Evolutionary conservation across 495 filamentous ascomycete genomes (phyloP).

Genomic region (Hypoxylon perforatum): DNA sequence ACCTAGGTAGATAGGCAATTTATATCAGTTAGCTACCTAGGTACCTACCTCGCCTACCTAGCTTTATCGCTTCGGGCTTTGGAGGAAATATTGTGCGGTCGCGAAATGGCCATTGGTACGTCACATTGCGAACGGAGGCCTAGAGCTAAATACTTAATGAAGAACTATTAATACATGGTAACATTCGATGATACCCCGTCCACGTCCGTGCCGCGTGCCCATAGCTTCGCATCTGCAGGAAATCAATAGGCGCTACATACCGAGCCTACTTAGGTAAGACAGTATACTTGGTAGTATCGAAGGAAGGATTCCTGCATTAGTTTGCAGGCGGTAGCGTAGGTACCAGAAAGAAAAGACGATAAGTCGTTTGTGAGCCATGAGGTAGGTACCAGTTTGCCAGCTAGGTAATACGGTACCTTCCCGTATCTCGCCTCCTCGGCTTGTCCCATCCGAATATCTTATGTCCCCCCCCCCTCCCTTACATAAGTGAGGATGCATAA

Average conservation of each 20-base stretch:
- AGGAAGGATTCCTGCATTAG: constrained; percentile 10
- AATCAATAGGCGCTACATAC: background rate
- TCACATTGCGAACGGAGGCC: background rate
- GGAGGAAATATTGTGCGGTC: background rate
- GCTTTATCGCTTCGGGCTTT: no score
- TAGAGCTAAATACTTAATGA: background rate
- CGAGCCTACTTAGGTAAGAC: constrained; percentile 1
- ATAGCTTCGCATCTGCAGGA: background rate
- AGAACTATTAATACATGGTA: background rate
- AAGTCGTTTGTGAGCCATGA: no score
- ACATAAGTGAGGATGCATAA: background rate
- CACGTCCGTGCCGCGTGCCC: no score
- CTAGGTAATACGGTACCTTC: no score
- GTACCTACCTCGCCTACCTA: no score
- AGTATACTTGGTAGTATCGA: constrained; percentile 2
- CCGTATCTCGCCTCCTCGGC: no score
- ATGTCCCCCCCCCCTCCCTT: no score
- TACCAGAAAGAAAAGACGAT: background rate
- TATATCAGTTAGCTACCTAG: no score
- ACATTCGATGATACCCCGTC: background rate
- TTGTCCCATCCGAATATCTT: no score
- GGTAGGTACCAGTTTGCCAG: no score
- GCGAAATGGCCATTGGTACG: background rate
- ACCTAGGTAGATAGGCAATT: background rate
- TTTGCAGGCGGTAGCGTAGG: background rate